These are phyloP conservation scores for Dactylonectria estremocensis DNA, from an alignment of 2,329 filamentous ascomycete species.

Conservation along the genomic window DNA sequence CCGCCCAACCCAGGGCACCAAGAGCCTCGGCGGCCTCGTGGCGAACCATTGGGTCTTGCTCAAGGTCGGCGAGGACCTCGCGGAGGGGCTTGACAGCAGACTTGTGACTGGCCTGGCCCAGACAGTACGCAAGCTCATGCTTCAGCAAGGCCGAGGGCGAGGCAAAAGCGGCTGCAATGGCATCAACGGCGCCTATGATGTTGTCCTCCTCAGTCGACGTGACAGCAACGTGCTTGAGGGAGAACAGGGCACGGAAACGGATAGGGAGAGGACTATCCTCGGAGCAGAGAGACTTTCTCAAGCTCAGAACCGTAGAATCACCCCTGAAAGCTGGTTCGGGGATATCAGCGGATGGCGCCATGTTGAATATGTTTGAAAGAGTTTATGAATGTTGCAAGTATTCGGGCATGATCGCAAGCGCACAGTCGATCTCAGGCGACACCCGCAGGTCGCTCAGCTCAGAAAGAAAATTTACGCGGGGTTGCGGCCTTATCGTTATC, in stretches of 20 bases:
- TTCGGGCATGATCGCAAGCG: slow-evolving; percentile 29
- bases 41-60: slow-evolving; percentile 95
- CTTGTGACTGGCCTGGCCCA: slow-evolving; percentile 88
- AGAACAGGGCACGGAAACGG: slow-evolving; percentile 97
- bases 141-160: slow-evolving; percentile 93
- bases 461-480: slow-evolving; percentile 56
- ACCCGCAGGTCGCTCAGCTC: slow-evolving; percentile 32
- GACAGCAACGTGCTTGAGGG: slow-evolving; percentile 92
- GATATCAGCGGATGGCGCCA: slow-evolving; percentile 47
- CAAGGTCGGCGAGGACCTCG: slow-evolving; percentile 79
- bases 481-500: slow-evolving; percentile 50
- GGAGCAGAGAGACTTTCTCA: slow-evolving; percentile 83
- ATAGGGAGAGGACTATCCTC: slow-evolving; percentile 87
- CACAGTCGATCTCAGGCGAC: slow-evolving; percentile 24
- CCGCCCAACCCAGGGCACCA: slow-evolving; percentile 84
- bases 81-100: slow-evolving; percentile 82
- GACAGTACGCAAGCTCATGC: slow-evolving; percentile 97
- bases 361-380: slow-evolving; percentile 34
- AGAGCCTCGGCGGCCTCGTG: slow-evolving; percentile 97
- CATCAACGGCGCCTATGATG: slow-evolving; percentile 72
- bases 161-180: slow-evolving; percentile 88
- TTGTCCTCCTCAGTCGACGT: slow-evolving; percentile 74
- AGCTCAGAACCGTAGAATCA: slow-evolving; percentile 68
- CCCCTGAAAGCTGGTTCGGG: slow-evolving; percentile 42
- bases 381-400: slow-evolving; percentile 7